Evolutionary conservation across 352 stramenopile genomes (phyloP).

Genomic region (Poterioochromonas sp.): DNA sequence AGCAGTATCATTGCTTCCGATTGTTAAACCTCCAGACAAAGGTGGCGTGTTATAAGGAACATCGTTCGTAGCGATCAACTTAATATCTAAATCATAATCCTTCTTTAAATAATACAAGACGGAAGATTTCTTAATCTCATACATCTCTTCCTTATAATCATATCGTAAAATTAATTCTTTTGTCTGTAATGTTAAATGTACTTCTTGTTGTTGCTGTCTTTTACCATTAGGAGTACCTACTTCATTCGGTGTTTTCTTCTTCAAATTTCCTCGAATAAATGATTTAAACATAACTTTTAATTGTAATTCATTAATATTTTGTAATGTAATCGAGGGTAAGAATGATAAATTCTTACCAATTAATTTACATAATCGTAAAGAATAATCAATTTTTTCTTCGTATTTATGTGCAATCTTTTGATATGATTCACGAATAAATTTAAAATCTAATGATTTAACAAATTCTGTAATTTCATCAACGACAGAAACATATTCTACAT

Average conservation of each 20-base stretch:
- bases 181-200: neutral
- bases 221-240: neutral
- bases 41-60: neutral
- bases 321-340: neutral
- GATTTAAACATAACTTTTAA: neutral
- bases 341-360: neutral
- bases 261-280: neutral
- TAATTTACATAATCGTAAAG: neutral
- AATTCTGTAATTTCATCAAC: neutral
- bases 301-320: neutral
- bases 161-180: neutral
- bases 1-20: neutral
- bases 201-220: too few species aligned
- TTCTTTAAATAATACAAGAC: neutral
- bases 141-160: neutral
- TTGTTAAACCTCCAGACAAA: neutral
- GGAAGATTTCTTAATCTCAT: neutral
- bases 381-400: neutral
- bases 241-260: neutral
- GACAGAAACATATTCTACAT: neutral
- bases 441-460: neutral
- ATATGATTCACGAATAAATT: neutral
- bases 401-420: neutral
- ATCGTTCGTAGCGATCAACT: neutral
- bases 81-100: neutral